A percentile compares a stretch with the other conserved stretches of the same genome.
phyloP scores from a whole-genome alignment of 2,329 filamentous ascomycete genomes.

The Claviceps citrina region DNA sequence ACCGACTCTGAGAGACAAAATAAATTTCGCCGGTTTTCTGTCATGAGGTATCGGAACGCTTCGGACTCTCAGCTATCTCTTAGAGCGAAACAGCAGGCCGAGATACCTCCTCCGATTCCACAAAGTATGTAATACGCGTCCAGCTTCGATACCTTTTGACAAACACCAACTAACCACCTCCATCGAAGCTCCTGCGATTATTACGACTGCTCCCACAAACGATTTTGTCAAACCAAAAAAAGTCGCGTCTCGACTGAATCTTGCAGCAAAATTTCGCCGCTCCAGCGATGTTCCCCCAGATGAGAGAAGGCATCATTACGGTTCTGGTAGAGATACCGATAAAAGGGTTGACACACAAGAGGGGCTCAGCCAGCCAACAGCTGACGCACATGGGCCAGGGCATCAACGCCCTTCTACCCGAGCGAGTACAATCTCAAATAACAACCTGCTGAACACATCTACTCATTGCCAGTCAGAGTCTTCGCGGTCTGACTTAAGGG shows the following conservation, averaged over 20 bases:
- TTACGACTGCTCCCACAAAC: conserved; percentile 78
- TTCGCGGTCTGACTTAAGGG: conserved; percentile 76
- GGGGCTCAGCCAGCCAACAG: conserved; percentile 16
- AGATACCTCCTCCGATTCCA: conserved; percentile 41
- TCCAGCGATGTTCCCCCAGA: conserved; percentile 31
- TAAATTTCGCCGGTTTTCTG: conserved; percentile 46
- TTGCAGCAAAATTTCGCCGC: conserved; percentile 36
- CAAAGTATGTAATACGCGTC: conserved; percentile 30
- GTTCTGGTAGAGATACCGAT: not conserved
- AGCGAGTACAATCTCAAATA: conserved; percentile 15
- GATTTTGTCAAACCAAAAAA: conserved; percentile 39
- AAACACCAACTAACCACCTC: not conserved
- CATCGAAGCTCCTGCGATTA: conserved; percentile 53
- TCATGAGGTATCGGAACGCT: conserved; percentile 78
- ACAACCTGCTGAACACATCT: conserved; percentile 33
- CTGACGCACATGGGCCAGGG: conserved; percentile 41
- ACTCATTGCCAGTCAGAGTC: conserved; percentile 49
- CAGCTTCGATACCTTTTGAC: not conserved
- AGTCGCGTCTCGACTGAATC: conserved; percentile 38
- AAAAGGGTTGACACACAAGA: conserved; percentile 10
- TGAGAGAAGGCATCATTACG: conserved; percentile 8
- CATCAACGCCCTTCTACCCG: conserved; percentile 18
- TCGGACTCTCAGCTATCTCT: conserved; percentile 80
- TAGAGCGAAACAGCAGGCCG: conserved; percentile 53
- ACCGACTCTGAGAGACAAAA: conserved; percentile 22